Percentiles rank a stretch among this genome's conserved stretches.
Evolutionary conservation across 108 stramenopile species (phyloP).

Genomic region (Cyclotella choctawhatcheeana): DNA sequence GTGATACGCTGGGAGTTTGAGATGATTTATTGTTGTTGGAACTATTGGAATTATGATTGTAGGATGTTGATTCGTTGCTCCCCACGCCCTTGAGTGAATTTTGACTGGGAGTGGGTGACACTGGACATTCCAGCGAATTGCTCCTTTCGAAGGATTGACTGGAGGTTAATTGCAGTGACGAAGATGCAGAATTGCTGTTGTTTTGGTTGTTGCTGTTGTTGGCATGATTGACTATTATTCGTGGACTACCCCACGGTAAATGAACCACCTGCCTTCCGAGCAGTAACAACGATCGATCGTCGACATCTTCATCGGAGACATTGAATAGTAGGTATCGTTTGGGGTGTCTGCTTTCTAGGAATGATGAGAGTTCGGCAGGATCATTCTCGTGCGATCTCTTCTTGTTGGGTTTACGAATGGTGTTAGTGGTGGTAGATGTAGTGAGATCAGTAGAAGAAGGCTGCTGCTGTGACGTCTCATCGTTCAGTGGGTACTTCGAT

Average conservation of each 20-base stretch:
- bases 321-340: conserved; percentile 61
- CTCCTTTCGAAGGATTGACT: too few relatives aligned
- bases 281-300: conserved; percentile 59
- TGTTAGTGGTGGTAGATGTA: too few relatives aligned
- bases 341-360: conserved; percentile 59
- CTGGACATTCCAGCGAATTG: too few relatives aligned
- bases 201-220: neutral
- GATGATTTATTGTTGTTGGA: too few relatives aligned
- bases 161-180: too few relatives aligned
- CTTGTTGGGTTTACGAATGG: neutral
- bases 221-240: too few relatives aligned
- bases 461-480: too few relatives aligned
- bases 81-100: too few relatives aligned
- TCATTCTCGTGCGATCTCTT: conserved; percentile 51
- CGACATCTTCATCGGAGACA: conserved; percentile 57
- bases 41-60: too few relatives aligned
- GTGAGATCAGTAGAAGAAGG: too few relatives aligned
- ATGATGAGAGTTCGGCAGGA: conserved; percentile 52
- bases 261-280: conserved; percentile 70
- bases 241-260: conserved; percentile 69
- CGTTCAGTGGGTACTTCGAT: neutral
- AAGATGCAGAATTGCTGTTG: neutral
- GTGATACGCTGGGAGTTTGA: conserved; percentile 61
- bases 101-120: too few relatives aligned
- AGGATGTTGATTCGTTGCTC: too few relatives aligned